Conservation (phyloP, 257 asterid genomes). For the Fraxinus excelsior region DNA sequence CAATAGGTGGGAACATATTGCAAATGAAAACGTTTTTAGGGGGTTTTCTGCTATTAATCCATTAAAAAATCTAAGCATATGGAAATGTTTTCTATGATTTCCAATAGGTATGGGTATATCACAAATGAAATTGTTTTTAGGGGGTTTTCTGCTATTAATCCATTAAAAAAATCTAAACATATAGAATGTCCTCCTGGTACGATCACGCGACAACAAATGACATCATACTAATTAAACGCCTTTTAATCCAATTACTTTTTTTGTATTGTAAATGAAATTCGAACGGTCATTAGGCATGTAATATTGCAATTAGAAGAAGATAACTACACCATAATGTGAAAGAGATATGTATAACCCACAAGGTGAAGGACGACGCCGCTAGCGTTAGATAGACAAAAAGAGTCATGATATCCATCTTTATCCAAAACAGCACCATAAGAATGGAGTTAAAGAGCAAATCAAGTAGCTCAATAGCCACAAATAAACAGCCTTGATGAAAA, state of each 20-base stretch:
- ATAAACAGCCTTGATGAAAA: neutral
- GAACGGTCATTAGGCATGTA: neutral
- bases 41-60: too few relatives aligned
- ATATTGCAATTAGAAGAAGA: neutral
- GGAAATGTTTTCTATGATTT: too few relatives aligned
- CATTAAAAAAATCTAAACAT: too few relatives aligned
- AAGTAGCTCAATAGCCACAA: neutral
- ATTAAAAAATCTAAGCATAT: too few relatives aligned
- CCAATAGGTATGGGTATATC: too few relatives aligned
- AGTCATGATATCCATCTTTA: constrained; percentile 6
- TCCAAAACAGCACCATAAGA: constrained; percentile 11
- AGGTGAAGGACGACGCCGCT: neutral
- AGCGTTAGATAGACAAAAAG: constrained; percentile 3
- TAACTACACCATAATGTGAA: neutral
- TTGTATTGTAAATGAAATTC: too few relatives aligned
- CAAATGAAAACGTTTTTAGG: too few relatives aligned
- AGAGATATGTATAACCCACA: neutral
- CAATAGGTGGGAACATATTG: too few relatives aligned
- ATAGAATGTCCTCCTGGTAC: too few relatives aligned
- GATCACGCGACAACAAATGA: neutral
- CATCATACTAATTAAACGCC: neutral
- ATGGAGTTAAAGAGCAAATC: constrained; percentile 33
- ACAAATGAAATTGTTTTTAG: too few relatives aligned
- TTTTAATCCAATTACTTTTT: neutral
- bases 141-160: too few relatives aligned